Conservation (phyloP, 2,329 filamentous ascomycete genomes). For the Herpotrichia juniperi region DNA sequence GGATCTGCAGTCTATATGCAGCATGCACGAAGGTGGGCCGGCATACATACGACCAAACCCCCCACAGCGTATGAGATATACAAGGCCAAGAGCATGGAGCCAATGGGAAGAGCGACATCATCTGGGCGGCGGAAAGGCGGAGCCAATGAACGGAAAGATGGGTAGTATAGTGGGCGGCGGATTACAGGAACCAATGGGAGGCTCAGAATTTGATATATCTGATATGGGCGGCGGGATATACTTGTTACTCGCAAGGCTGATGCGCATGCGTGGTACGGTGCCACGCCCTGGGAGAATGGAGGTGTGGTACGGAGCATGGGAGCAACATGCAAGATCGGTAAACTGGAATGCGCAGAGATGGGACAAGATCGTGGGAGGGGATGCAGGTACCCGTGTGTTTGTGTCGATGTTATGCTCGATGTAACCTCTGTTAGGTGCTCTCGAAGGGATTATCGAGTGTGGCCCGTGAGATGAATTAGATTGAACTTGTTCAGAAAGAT, state of each 20-base stretch:
- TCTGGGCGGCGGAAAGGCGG: neutral
- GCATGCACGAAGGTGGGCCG: no score
- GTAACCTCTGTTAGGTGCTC: no score
- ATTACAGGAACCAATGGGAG: neutral
- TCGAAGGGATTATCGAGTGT: no score
- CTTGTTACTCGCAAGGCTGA: no score
- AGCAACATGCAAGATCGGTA: neutral
- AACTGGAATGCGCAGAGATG: neutral
- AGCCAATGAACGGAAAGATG: neutral
- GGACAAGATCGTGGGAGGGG: neutral
- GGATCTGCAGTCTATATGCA: neutral
- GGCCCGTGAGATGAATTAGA: no score
- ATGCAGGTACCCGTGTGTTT: constrained; percentile 6
- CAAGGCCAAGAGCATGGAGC: neutral
- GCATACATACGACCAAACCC: no score
- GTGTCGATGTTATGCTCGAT: neutral
- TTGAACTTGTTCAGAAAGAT: no score
- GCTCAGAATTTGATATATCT: neutral
- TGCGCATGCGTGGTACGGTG: neutral
- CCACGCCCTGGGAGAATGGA: neutral
- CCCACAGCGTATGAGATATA: no score
- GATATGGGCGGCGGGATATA: no score
- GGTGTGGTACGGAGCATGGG: neutral
- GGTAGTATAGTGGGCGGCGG: neutral
- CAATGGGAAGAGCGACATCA: neutral